These are phyloP conservation scores for Aureobasidium mangrovei DNA, from an alignment of 2,329 filamentous ascomycete genomes.

Conservation along the genomic window DNA sequence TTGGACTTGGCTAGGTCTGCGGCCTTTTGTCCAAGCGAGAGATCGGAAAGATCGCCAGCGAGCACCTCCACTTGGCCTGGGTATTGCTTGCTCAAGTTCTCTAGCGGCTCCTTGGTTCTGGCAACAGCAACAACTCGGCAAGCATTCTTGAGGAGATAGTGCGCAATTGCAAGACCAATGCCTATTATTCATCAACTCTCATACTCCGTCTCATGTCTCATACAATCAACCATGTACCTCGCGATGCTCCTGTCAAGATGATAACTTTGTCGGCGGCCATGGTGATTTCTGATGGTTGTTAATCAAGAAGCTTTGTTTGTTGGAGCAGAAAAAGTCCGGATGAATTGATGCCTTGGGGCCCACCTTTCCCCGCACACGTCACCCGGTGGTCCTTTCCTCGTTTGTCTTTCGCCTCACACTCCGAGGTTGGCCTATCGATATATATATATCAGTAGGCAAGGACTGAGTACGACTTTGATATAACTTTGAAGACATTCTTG, in stretches of 20 bases:
- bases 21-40: slow-evolving; percentile 48
- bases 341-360: background rate
- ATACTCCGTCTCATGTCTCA: no score
- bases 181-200: slow-evolving; percentile 30
- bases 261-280: slow-evolving; percentile 33
- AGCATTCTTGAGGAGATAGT: slow-evolving; percentile 47
- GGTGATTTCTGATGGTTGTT: slow-evolving; percentile 6
- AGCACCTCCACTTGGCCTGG: slow-evolving; percentile 47
- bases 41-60: slow-evolving; percentile 49
- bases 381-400: background rate
- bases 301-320: slow-evolving; percentile 7
- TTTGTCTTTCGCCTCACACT: background rate
- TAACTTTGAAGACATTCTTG: no score
- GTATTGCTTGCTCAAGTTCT: slow-evolving; percentile 46
- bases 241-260: slow-evolving; percentile 53
- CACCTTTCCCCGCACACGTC: slow-evolving; percentile 12
- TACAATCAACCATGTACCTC: slow-evolving; percentile 35
- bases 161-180: slow-evolving; percentile 53
- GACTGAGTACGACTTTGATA: no score
- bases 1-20: slow-evolving; percentile 55
- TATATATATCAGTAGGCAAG: background rate
- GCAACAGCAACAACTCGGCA: slow-evolving; percentile 51
- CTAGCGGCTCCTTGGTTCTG: slow-evolving; percentile 46
- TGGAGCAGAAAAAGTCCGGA: slow-evolving; percentile 6
- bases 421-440: background rate